Evolutionary conservation across 2,329 filamentous ascomycete species (phyloP).

Genomic region (Colletotrichum higginsianum): DNA sequence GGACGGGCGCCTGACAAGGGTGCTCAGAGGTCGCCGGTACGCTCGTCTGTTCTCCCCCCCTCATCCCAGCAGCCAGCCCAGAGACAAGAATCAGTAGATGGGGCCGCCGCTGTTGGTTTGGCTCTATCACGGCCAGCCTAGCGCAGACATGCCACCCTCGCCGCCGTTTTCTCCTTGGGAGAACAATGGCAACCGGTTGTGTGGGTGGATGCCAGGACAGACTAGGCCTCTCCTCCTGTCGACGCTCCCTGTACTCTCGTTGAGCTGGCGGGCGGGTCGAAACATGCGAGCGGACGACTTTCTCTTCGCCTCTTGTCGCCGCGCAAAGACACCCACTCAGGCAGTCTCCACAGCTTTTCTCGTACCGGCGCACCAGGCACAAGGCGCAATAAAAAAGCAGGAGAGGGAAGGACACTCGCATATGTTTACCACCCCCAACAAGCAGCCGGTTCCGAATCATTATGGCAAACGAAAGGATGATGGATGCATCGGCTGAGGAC

Average conservation of each 20-base stretch:
- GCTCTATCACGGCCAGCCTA: slow-evolving; percentile 20
- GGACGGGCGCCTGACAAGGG: neutral
- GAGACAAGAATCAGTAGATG: slow-evolving; percentile 5
- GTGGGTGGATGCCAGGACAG: neutral
- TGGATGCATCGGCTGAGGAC: slow-evolving; percentile 23
- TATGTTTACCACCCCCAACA: slow-evolving; percentile 11
- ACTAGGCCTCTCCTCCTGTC: slow-evolving; percentile 22
- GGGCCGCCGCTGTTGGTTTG: slow-evolving; percentile 14
- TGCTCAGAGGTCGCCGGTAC: slow-evolving; percentile 22
- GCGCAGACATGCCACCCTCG: slow-evolving; percentile 35
- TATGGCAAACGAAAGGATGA: slow-evolving; percentile 27
- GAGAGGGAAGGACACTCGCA: neutral
- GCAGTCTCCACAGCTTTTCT: neutral
- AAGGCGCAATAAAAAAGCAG: slow-evolving; percentile 8
- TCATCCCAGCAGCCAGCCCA: slow-evolving; percentile 10
- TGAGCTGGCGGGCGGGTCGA: slow-evolving; percentile 5
- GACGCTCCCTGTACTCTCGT: slow-evolving; percentile 1
- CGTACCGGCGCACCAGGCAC: neutral
- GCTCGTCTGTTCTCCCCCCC: neutral
- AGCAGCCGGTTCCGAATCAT: slow-evolving; percentile 35
- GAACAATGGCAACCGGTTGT: slow-evolving; percentile 26
- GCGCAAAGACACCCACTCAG: neutral
- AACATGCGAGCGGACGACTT: slow-evolving; percentile 1
- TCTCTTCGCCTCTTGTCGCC: neutral
- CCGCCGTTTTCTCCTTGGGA: slow-evolving; percentile 21